A percentile compares a stretch with the other conserved stretches of the same genome.
Conservation (phyloP, 2,329 filamentous ascomycete species). For the Colletotrichum costaricense region DNA sequence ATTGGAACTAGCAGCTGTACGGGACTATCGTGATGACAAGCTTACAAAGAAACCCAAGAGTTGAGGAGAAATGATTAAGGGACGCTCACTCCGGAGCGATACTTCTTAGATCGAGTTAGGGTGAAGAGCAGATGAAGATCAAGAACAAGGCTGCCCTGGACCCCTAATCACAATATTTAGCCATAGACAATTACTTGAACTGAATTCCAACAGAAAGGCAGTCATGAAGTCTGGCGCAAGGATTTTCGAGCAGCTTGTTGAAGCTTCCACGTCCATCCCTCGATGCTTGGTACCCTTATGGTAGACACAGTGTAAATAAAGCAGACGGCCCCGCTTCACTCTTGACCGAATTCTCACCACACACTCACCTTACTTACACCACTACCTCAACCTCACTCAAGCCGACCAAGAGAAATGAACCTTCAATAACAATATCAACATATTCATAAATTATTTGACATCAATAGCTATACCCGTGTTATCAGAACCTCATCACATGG, state of each 20-base stretch:
- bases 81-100: too few species aligned
- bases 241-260: not conserved
- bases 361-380: not conserved
- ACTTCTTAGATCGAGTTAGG: too few species aligned
- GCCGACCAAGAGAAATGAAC: not conserved
- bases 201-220: not conserved
- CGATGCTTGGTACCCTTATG: not conserved
- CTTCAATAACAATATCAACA: not conserved
- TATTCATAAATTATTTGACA: too few species aligned
- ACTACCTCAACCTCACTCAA: not conserved
- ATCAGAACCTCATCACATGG: not conserved
- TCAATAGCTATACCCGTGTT: too few species aligned
- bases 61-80: too few species aligned
- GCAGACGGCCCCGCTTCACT: not conserved
- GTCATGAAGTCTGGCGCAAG: not conserved
- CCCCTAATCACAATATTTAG: not conserved
- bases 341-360: constrained; percentile 1
- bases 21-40: not conserved
- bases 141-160: not conserved
- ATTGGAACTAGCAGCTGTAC: not conserved
- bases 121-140: too few species aligned
- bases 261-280: not conserved
- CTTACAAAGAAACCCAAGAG: not conserved
- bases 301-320: not conserved
- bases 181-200: not conserved